A percentile compares a stretch with the other conserved stretches of the same genome.
Evolutionary conservation across 106 monocot genomes (phyloP).

Genomic region (Apostasia shenzhenica): DNA sequence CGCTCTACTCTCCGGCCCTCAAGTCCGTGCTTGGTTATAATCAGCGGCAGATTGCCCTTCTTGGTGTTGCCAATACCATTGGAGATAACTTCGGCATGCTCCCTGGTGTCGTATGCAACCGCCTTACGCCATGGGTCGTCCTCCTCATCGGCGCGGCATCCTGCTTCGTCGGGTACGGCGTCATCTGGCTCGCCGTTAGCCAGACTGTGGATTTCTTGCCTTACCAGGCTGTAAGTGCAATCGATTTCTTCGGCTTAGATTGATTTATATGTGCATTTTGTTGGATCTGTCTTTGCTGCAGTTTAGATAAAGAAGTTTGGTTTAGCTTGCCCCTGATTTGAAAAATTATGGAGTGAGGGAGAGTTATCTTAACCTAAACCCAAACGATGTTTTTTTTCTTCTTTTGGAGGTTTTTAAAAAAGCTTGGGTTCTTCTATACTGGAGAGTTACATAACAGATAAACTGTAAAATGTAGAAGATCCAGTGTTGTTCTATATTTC

Average conservation of each 20-base stretch:
- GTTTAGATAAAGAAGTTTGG: no score
- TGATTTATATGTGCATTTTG: background rate
- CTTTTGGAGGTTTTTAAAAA: no score
- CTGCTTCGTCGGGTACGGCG: conserved; percentile 64
- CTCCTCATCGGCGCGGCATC: conserved; percentile 42
- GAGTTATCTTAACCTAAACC: no score
- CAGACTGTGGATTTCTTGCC: conserved; percentile 32
- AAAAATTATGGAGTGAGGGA: no score
- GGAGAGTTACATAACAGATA: no score
- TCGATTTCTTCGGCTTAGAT: background rate
- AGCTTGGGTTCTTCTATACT: no score
- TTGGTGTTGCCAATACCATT: conserved; percentile 78
- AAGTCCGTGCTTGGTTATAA: conserved; percentile 59
- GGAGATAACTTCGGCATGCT: conserved; percentile 77
- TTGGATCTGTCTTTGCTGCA: background rate
- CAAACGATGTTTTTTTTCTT: no score
- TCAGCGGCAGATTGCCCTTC: conserved; percentile 61
- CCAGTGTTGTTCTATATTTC: no score
- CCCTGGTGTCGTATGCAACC: conserved; percentile 55
- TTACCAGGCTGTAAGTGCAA: conserved; percentile 46
- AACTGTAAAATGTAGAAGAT: no score
- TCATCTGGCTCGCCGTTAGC: conserved; percentile 50
- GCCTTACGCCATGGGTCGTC: conserved; percentile 54
- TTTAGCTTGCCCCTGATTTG: no score
- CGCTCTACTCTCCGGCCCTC: conserved; percentile 65